A percentile compares a stretch with the other conserved stretches of the same genome.
Conservation (phyloP, 805 yeast species). For the Kazachstania martiniae region DNA sequence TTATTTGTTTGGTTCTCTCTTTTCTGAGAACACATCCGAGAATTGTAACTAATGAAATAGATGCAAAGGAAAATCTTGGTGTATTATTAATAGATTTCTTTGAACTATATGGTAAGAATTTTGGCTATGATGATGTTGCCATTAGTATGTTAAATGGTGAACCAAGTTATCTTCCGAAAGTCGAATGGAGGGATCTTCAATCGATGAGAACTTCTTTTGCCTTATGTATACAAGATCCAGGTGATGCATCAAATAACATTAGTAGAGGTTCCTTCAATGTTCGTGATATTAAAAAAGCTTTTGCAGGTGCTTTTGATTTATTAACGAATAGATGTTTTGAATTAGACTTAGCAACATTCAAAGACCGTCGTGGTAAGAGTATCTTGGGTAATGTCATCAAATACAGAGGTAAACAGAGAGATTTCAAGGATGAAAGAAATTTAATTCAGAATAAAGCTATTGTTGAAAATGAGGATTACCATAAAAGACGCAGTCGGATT, state of each 20-base stretch:
- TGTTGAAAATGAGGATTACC: conserved; percentile 25
- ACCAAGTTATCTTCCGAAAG: conserved; percentile 50
- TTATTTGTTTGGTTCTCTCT: conserved; percentile 76
- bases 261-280: conserved; percentile 78
- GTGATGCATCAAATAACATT: conserved; percentile 72
- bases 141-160: conserved; percentile 49
- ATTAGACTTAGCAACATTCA: conserved; percentile 53
- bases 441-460: conserved; percentile 52
- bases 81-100: conserved; percentile 82
- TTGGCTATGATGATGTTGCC: conserved; percentile 73
- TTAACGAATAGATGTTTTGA: conserved; percentile 67
- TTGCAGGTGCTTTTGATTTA: conserved; percentile 78
- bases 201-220: conserved; percentile 45
- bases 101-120: conserved; percentile 82
- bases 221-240: conserved; percentile 80
- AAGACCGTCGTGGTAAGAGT: conserved; percentile 56
- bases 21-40: conserved; percentile 75
- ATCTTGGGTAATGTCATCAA: conserved; percentile 72
- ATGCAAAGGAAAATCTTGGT: conserved; percentile 69
- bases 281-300: conserved; percentile 70
- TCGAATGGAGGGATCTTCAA: conserved; percentile 40
- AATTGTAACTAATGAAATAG: conserved; percentile 52
- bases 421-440: conserved; percentile 64
- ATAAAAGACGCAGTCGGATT: conserved; percentile 19
- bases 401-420: conserved; percentile 63